phyloP scores from a whole-genome alignment of 257 asterid species.

The Euphrasia confusa region DNA sequence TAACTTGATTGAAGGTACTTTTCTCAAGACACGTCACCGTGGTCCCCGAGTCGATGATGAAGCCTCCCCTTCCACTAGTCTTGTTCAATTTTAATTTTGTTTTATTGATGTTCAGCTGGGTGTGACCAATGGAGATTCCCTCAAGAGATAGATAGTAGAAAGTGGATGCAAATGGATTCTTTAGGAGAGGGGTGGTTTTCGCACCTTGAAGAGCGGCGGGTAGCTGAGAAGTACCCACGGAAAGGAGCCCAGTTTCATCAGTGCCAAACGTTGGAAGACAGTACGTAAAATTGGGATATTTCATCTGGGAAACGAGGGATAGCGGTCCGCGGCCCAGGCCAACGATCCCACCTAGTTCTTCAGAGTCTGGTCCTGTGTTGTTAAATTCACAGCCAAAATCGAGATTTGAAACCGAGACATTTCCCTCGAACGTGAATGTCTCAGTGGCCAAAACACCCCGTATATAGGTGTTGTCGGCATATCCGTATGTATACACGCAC shows the following conservation, averaged over 20 bases:
- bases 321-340: conserved; percentile 58
- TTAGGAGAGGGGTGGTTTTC: conserved; percentile 32
- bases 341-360: conserved; percentile 25
- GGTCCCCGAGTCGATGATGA: conserved; percentile 54
- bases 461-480: not conserved
- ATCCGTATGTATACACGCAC: not conserved
- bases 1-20: not conserved
- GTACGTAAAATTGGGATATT: conserved; percentile 47
- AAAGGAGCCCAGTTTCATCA: conserved; percentile 31
- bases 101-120: conserved; percentile 30
- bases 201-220: not conserved
- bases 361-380: conserved; percentile 35
- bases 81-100: conserved; percentile 5
- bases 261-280: conserved; percentile 47
- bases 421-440: conserved; percentile 40
- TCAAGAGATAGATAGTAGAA: conserved; percentile 43
- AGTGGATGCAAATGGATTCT: conserved; percentile 30
- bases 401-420: conserved; percentile 27
- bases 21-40: conserved; percentile 38
- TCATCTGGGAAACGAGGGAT: conserved; percentile 53
- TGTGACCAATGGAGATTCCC: conserved; percentile 47
- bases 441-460: conserved; percentile 46
- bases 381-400: conserved; percentile 55
- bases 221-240: conserved; percentile 48
- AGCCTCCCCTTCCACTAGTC: conserved; percentile 41